Base-by-base conservation (phyloP, 257 asterid genomes). In the Catharanthus roseus region DNA sequence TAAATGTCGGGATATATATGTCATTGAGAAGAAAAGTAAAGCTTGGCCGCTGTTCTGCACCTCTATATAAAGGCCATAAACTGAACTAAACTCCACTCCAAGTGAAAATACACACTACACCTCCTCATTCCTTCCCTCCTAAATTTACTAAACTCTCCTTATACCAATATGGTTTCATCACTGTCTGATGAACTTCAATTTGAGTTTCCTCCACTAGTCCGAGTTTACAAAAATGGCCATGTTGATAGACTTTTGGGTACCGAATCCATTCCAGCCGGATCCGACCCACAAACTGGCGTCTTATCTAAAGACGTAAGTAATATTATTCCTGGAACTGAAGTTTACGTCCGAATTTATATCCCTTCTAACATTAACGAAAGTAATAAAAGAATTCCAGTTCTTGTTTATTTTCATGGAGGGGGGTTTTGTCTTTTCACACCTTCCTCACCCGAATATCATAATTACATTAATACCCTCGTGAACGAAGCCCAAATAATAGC, bases 361-460 rank as follows among this genome's bases (percentile, higher is more conserved):
- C 88, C 86, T 16, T 64, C 69, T 11, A 69, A 69, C 16, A 69
- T 77, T 21, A 79, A 12, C 44, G 68, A 13, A 76, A 54, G 2
- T 74, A 77, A 55, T 26, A 65, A 73, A 63, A 85, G 81, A 16
- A 76, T 85, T 24, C 81, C 85, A 18, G 53, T 85, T 10, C 49
- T 83, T 2, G 76, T 85, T 13, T 81, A 83, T 62, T 71, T 79
- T 65, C 90, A 85, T 15, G 90, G 90, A 18, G 90, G 88, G 2
- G 87, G 68, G 4, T 76, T 85, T 69, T 45, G 78, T 34, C 34
- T 79, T n/a, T 68, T 70, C 75, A 63, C 86, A 5, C 87, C 90
- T 3, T 75, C 83, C 1, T 62, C 77, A 11, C 18, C 84, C 0
- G 16, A 0, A 15, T 77, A 79, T 68, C 90, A 81, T 73, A 79